phyloP scores from a whole-genome alignment of 2,329 filamentous ascomycete species.

The Erysiphe pulchra region DNA sequence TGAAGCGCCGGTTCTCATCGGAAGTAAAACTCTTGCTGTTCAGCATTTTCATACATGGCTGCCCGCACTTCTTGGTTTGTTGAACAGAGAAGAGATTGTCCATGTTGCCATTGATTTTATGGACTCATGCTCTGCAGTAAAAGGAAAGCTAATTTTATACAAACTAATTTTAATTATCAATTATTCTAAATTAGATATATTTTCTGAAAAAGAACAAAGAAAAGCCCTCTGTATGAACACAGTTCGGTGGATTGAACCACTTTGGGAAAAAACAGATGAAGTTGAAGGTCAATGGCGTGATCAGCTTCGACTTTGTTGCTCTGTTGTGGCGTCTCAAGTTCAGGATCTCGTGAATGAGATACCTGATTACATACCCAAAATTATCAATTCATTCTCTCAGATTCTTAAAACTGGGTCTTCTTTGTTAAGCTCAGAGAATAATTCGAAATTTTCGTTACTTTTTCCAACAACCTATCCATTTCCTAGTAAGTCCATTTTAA shows the following conservation, averaged over 20 bases:
- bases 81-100: slow-evolving; percentile 63
- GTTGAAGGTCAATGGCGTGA: slow-evolving; percentile 64
- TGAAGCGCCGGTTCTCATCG: slow-evolving; percentile 59
- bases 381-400: slow-evolving; percentile 55
- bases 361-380: slow-evolving; percentile 71
- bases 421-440: slow-evolving; percentile 19
- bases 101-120: slow-evolving; percentile 84
- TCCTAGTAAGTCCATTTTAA: slow-evolving; percentile 40
- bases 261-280: slow-evolving; percentile 62
- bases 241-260: slow-evolving; percentile 70
- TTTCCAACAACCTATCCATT: slow-evolving; percentile 87
- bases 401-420: background rate
- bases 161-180: slow-evolving; percentile 85
- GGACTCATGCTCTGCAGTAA: slow-evolving; percentile 66
- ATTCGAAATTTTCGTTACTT: slow-evolving; percentile 53
- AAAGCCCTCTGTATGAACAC: slow-evolving; percentile 56
- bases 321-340: slow-evolving; percentile 68
- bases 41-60: slow-evolving; percentile 96
- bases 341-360: slow-evolving; percentile 56
- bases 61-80: slow-evolving; percentile 57
- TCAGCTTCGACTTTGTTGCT: slow-evolving; percentile 81
- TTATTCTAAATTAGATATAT: slow-evolving; percentile 60
- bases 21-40: slow-evolving; percentile 81
- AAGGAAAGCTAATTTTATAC: slow-evolving; percentile 76
- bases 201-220: slow-evolving; percentile 52